phyloP scores from a whole-genome alignment of 2,329 filamentous ascomycete genomes.

The Aspergillus pseudonomiae region DNA sequence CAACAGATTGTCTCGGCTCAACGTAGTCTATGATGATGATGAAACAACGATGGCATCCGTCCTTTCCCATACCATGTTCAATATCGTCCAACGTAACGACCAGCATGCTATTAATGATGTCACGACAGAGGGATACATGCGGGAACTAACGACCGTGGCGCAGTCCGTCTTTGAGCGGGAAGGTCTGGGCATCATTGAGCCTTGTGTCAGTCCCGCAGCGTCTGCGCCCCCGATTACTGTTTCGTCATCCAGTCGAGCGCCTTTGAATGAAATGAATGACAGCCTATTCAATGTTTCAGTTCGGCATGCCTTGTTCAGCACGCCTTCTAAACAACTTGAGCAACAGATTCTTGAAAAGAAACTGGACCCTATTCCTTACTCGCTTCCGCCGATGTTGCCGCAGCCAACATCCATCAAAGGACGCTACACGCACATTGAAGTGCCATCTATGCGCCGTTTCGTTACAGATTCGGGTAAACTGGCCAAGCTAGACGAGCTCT shows the following conservation, averaged over 20 bases:
- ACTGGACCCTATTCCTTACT: constrained; percentile 58
- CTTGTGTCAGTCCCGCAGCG: constrained; percentile 75
- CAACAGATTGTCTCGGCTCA: constrained; percentile 67
- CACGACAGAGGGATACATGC: constrained; percentile 71
- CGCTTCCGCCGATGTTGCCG: constrained; percentile 73
- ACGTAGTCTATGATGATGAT: constrained; percentile 68
- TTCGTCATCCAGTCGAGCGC: constrained; percentile 69
- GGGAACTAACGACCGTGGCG: constrained; percentile 78
- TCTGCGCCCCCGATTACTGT: constrained; percentile 86
- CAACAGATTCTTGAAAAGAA: constrained; percentile 73
- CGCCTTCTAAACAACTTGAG: constrained; percentile 64
- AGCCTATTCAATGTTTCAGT: constrained; percentile 77
- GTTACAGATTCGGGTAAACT: constrained; percentile 98
- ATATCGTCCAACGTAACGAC: constrained; percentile 72
- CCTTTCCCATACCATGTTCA: constrained; percentile 77
- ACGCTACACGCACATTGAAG: constrained; percentile 85
- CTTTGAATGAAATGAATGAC: constrained; percentile 65
- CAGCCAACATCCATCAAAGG: constrained; percentile 77
- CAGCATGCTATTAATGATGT: constrained; percentile 69
- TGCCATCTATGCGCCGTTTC: constrained; percentile 96
- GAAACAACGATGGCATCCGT: constrained; percentile 65
- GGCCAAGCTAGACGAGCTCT: constrained; percentile 82
- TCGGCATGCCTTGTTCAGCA: constrained; percentile 74
- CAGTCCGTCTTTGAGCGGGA: constrained; percentile 65
- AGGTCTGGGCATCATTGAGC: constrained; percentile 77